These are phyloP conservation scores for Aureobasidium sp. DNA, from an alignment of 2,329 filamentous ascomycete genomes.

Conservation along the genomic window DNA sequence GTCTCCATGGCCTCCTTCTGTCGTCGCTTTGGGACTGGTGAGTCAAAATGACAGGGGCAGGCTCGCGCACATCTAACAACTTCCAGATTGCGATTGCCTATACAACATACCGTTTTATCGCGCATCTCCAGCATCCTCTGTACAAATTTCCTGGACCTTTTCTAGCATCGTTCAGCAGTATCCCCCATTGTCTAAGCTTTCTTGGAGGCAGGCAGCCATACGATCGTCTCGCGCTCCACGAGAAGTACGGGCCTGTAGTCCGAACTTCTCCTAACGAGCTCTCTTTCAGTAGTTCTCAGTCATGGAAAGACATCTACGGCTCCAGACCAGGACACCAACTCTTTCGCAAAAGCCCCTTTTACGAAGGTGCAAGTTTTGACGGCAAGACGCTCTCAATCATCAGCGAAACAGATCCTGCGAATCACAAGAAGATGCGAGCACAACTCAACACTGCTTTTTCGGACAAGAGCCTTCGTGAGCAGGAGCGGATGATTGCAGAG, in stretches of 20 bases:
- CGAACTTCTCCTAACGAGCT: not conserved
- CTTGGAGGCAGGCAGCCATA: not conserved
- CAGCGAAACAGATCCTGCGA: not conserved
- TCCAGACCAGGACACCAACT: not conserved
- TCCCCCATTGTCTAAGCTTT: not conserved
- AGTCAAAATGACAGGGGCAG: not conserved
- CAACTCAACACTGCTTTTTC: not conserved
- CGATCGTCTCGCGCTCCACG: not conserved
- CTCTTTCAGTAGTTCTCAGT: not conserved
- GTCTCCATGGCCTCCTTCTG: not conserved
- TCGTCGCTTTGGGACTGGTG: not conserved
- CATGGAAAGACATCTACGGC: not conserved
- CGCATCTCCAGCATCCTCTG: not conserved
- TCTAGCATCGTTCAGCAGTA: slow-evolving; percentile 15
- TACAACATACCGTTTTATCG: not conserved
- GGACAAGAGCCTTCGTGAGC: not conserved
- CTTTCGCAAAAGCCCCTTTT: not conserved
- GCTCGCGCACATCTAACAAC: not conserved
- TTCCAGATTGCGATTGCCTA: not conserved
- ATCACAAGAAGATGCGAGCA: not conserved
- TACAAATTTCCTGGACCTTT: not conserved
- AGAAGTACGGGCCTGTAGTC: not conserved
- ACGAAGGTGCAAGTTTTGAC: not conserved
- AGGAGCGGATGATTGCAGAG: not conserved
- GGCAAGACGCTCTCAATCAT: not conserved